Conservation (phyloP, 176 grass and related monocot species). For the Saccharum officinarum region DNA sequence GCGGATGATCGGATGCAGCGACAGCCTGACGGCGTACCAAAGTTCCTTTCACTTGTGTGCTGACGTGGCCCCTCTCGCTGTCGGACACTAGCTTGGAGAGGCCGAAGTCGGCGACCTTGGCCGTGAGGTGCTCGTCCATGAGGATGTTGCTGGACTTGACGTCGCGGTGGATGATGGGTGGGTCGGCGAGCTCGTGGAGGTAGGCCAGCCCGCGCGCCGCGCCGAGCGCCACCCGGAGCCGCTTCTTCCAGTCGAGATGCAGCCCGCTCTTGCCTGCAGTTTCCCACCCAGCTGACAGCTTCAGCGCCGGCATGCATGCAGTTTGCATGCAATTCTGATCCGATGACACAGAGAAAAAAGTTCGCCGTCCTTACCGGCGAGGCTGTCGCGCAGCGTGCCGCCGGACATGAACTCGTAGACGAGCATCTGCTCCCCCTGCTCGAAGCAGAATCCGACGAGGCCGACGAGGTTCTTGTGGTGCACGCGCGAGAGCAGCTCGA, state of each 20-base stretch:
- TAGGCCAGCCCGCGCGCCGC: conserved; percentile 82
- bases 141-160: conserved; percentile 97
- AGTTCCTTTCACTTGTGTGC: conserved; percentile 93
- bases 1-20: background rate
- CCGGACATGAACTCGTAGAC: conserved; percentile 87
- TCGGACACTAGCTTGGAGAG: conserved; percentile 82
- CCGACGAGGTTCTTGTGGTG: conserved; percentile 98
- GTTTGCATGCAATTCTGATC: no score
- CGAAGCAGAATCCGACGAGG: conserved; percentile 92
- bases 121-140: conserved; percentile 88
- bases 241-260: conserved; percentile 80
- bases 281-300: background rate
- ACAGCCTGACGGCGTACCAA: conserved; percentile 36
- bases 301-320: background rate
- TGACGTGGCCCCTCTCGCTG: conserved; percentile 73
- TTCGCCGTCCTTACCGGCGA: conserved; percentile 43
- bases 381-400: conserved; percentile 84
- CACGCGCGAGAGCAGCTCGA: conserved; percentile 97
- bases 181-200: conserved; percentile 94
- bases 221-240: conserved; percentile 72
- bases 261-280: conserved; percentile 79
- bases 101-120: conserved; percentile 97
- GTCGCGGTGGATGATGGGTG: conserved; percentile 95
- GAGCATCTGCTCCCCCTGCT: conserved; percentile 96
- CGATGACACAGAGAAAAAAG: no score